phyloP scores from a whole-genome alignment of 129 eudicot genomes.

The Flaveria trinervia region DNA sequence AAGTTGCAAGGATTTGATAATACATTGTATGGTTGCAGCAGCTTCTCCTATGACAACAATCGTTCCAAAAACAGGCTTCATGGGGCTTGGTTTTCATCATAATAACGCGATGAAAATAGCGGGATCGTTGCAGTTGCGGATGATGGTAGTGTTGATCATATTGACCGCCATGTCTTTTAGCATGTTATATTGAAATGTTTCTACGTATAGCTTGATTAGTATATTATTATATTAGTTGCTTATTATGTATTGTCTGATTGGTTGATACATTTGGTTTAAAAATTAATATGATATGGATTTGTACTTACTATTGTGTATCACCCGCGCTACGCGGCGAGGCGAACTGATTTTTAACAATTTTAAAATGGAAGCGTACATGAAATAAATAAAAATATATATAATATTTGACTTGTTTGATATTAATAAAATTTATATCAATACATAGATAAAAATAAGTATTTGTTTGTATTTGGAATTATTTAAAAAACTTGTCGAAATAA shows the following conservation, averaged over 20 bases:
- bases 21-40: background rate
- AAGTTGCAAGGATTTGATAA: background rate
- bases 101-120: constrained; percentile 20
- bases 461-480: no score
- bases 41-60: constrained; percentile 30
- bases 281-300: no score
- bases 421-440: no score
- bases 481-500: no score
- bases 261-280: background rate
- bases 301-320: no score
- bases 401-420: no score
- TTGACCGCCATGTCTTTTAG: constrained; percentile 11
- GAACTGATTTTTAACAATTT: no score
- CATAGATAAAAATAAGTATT: no score
- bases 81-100: constrained; percentile 32
- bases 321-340: no score
- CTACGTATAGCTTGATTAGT: background rate
- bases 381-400: no score
- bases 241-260: background rate
- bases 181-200: constrained; percentile 9
- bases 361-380: no score
- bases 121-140: constrained; percentile 16
- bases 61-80: constrained; percentile 18
- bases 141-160: constrained; percentile 17
- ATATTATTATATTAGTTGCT: constrained; percentile 1